phyloP scores from a whole-genome alignment of 805 yeast genomes.

The Hermanozyma aechmeae region DNA sequence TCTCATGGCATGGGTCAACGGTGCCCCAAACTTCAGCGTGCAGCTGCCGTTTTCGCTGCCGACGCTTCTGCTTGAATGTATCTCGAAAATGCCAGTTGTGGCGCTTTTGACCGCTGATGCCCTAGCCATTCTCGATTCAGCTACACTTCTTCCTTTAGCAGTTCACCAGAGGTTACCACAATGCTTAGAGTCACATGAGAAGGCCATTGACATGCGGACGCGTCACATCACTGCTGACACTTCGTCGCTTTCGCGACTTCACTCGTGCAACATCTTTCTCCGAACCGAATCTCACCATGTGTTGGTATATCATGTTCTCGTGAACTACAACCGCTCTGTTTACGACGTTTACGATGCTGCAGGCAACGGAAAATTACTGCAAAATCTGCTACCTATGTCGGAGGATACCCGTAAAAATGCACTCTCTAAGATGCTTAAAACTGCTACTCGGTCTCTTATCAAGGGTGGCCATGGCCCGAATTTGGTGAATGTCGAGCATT shows the following conservation, averaged over 20 bases:
- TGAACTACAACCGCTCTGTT: conserved; percentile 21
- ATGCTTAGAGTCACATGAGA: conserved; percentile 8
- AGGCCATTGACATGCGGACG: conserved; percentile 7
- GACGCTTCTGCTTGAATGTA: neutral
- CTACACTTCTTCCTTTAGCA: conserved; percentile 8
- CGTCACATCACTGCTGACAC: conserved; percentile 29
- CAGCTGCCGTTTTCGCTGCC: neutral
- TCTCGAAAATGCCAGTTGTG: neutral
- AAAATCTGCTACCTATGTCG: conserved; percentile 25
- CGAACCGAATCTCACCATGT: conserved; percentile 6
- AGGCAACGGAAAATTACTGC: conserved; percentile 20
- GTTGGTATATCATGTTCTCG: conserved; percentile 12
- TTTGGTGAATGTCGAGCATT: conserved; percentile 27
- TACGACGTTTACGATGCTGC: conserved; percentile 20
- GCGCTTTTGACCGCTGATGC: neutral
- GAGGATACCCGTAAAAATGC: conserved; percentile 16
- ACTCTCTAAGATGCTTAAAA: conserved; percentile 18
- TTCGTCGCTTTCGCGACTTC: conserved; percentile 16
- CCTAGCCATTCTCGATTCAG: conserved; percentile 1
- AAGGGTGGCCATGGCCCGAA: conserved; percentile 14
- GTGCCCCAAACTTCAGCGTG: too few relatives aligned
- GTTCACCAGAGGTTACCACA: conserved; percentile 7
- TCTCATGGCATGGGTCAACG: too few relatives aligned
- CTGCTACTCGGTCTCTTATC: conserved; percentile 24
- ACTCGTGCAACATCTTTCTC: conserved; percentile 6